phyloP scores from a whole-genome alignment of 176 grass and related monocot genomes.

The Oropetium thomaeum region DNA sequence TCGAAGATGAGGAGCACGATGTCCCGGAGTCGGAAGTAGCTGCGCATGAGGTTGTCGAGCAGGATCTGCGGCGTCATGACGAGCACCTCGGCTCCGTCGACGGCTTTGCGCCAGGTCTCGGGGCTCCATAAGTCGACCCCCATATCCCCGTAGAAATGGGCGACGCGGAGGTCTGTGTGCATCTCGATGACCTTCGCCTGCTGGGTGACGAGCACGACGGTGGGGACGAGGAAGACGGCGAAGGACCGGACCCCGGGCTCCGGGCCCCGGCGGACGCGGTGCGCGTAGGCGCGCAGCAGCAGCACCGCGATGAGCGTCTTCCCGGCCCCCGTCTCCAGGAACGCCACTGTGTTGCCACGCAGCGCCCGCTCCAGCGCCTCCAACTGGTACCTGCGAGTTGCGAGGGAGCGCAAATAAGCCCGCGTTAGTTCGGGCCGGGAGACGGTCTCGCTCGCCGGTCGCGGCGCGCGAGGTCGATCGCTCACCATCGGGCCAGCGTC shows the following conservation, averaged over 20 bases:
- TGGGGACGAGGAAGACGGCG: slow-evolving; percentile 81
- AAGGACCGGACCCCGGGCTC: slow-evolving; percentile 11
- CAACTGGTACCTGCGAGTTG: slow-evolving; percentile 57
- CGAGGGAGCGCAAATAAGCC: background rate
- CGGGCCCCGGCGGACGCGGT: slow-evolving; percentile 41
- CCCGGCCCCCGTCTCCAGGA: slow-evolving; percentile 71
- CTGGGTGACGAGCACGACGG: slow-evolving; percentile 69
- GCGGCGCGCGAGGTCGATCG: background rate
- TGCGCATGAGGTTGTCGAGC: slow-evolving; percentile 61
- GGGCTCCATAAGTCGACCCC: slow-evolving; percentile 58
- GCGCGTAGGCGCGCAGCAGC: slow-evolving; percentile 58
- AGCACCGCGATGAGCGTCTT: slow-evolving; percentile 89
- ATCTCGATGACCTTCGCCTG: slow-evolving; percentile 57
- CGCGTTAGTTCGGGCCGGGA: background rate
- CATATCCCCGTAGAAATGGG: slow-evolving; percentile 66
- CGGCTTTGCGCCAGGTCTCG: slow-evolving; percentile 25
- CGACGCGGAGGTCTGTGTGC: slow-evolving; percentile 64
- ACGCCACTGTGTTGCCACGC: slow-evolving; percentile 61
- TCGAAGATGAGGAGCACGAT: slow-evolving; percentile 83
- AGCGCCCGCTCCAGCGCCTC: slow-evolving; percentile 82
- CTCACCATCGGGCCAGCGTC: slow-evolving; percentile 43
- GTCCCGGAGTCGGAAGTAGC: slow-evolving; percentile 53
- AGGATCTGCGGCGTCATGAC: slow-evolving; percentile 92
- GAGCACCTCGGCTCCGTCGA: slow-evolving; percentile 60
- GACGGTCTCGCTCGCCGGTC: background rate